Conservation (phyloP, 2,329 filamentous ascomycete species). For the Colletotrichum sp. region DNA sequence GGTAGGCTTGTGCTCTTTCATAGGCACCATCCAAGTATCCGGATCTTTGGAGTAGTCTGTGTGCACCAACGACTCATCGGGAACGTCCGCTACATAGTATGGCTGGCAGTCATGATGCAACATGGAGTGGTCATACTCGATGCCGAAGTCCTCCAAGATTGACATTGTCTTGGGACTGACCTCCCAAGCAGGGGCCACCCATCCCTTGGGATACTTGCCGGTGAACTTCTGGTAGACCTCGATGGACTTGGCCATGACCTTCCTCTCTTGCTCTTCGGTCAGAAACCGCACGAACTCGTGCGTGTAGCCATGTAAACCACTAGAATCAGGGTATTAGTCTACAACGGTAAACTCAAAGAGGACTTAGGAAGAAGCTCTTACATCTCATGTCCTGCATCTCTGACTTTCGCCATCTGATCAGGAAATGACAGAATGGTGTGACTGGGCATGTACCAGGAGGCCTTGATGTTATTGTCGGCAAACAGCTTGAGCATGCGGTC, state of each 20-base stretch:
- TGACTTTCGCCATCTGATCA: conserved; percentile 22
- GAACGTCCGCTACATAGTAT: conserved; percentile 33
- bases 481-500: conserved; percentile 24
- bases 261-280: conserved; percentile 19
- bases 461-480: conserved; percentile 20
- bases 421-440: conserved; percentile 23
- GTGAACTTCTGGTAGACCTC: conserved; percentile 28
- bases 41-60: conserved; percentile 23
- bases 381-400: conserved; percentile 23
- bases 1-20: conserved; percentile 22
- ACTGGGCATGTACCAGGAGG: conserved; percentile 23
- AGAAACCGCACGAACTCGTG: conserved; percentile 22
- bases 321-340: neutral
- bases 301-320: conserved; percentile 23
- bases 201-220: conserved; percentile 44
- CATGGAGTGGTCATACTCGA: conserved; percentile 50
- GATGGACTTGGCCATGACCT: conserved; percentile 24
- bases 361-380: neutral
- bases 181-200: conserved; percentile 47
- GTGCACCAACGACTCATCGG: conserved; percentile 15
- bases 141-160: conserved; percentile 42
- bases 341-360: neutral
- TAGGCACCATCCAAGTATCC: conserved; percentile 23
- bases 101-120: conserved; percentile 52
- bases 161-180: conserved; percentile 39